Base-by-base conservation (phyloP, 495 filamentous ascomycete species). In the Aspergillus cristatus region DNA sequence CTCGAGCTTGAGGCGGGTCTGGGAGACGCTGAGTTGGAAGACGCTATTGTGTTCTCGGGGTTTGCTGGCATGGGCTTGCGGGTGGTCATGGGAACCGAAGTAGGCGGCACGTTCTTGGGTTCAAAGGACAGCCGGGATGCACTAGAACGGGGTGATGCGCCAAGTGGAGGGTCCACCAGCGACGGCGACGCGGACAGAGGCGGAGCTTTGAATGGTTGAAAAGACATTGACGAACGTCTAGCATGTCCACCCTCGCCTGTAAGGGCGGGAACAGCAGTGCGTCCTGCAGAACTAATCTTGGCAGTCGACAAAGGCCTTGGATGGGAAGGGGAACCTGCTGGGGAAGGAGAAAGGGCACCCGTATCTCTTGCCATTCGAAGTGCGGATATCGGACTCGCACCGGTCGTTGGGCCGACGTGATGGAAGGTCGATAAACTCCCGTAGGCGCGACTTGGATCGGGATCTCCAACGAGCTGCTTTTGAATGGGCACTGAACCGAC, bases 401-500 rank as follows among this genome's bases (percentile, higher is more conserved):
- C 82, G 6, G 76, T 57, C 3, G 81, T 73, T 28, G 76, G 75
- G 28, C 78, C 86, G 34, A 79, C 75, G 36, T 88, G 83, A 57
- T 95, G 91, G 49, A 90, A 96, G 3, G 90, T 95, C 3, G 87
- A 93, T 40, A 96, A 51, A 49, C 88, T 95, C 26, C 91, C 91
- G 50, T 95, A 96, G 17, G 89, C 84, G 46, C 84, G 84, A 43
- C 80, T 79, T 26, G 71, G 73, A 53, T 86, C 84, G 1, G 74
- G 75, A 40, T 74, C 65, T 11, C 65, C 58, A 7, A 64, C 38
- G 7, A 58, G 57, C 41, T 54, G 54, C 45, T 58, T 60, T 32
- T 57, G 56, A 4, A 70, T 54, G 8, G 84, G 88, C 35, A 88
- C 61, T n/a, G 86, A 94, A 39, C 86, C 87, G 31, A 81, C 66